A percentile compares a stretch with the other conserved stretches of the same genome.
These are phyloP conservation scores for Peniophora sp. DNA, from an alignment of 1,284 basidiomycete species.

Conservation along the genomic window DNA sequence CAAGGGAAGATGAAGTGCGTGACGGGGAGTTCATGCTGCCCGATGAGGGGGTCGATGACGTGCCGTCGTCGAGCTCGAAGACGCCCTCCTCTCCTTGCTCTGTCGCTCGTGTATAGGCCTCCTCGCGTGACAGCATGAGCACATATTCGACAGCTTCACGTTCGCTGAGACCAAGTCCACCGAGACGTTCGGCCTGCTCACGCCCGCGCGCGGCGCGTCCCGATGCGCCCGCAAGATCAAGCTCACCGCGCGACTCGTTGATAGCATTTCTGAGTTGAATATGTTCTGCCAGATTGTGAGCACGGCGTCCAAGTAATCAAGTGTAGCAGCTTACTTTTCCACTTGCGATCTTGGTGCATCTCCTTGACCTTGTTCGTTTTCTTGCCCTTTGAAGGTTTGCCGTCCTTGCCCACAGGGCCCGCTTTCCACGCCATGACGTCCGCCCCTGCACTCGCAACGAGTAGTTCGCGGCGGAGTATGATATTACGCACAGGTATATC, in stretches of 20 bases:
- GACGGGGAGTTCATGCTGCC: constrained; percentile 7
- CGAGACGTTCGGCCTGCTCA: constrained; percentile 49
- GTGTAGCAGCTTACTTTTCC: constrained; percentile 38
- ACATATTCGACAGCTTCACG: constrained; percentile 76
- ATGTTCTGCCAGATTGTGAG: constrained; percentile 36
- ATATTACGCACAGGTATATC: constrained; percentile 54
- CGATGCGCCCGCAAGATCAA: constrained; percentile 39
- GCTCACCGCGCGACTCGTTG: constrained; percentile 44
- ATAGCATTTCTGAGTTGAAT: constrained; percentile 62
- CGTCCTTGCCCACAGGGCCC: constrained; percentile 31
- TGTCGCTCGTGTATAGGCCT: constrained; percentile 9
- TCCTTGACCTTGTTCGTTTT: constrained; percentile 23
- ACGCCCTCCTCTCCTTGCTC: constrained; percentile 39
- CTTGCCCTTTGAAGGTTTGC: constrained; percentile 16
- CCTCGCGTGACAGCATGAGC: constrained; percentile 78
- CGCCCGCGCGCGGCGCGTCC: constrained; percentile 31
- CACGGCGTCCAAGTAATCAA: no score
- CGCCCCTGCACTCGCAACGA: constrained; percentile 59
- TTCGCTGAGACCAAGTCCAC: constrained; percentile 68
- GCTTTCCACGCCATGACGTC: constrained; percentile 66
- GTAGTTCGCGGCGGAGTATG: constrained; percentile 50
- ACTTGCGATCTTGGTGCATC: constrained; percentile 30
- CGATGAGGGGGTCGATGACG: constrained; percentile 12
- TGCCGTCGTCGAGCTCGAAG: constrained; percentile 50
- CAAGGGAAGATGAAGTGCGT: constrained; percentile 11